Evolutionary conservation across 768 basidiomycete genomes (phyloP).

Genomic region (Hortiboletus campestris): DNA sequence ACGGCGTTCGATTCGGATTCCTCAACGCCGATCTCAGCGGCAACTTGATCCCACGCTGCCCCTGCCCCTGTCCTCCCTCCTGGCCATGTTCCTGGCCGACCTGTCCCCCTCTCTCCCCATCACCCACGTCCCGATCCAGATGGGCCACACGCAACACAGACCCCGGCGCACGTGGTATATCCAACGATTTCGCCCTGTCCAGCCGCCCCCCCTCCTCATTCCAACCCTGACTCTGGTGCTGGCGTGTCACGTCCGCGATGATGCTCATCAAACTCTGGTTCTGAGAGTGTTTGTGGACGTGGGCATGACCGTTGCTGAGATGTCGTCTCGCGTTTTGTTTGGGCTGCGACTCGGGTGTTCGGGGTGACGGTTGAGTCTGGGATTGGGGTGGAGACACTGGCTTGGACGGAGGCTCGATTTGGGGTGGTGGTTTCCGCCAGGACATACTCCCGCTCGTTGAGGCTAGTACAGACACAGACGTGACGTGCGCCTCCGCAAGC

Average conservation of each 20-base stretch:
- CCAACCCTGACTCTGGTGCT: conserved; percentile 31
- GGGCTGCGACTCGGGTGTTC: neutral
- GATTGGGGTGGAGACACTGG: neutral
- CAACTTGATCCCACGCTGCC: conserved; percentile 37
- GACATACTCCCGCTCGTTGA: neutral
- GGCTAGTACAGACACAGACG: neutral
- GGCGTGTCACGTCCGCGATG: conserved; percentile 56
- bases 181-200: conserved; percentile 19
- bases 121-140: neutral
- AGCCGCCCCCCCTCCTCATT: neutral
- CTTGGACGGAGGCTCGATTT: neutral
- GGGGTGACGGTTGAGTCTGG: neutral
- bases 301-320: conserved; percentile 14
- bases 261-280: conserved; percentile 60
- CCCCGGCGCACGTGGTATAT: conserved; percentile 22
- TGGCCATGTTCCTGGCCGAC: neutral
- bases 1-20: conserved; percentile 49
- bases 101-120: neutral
- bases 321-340: conserved; percentile 6
- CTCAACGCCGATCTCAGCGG: conserved; percentile 66
- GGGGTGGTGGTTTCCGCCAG: conserved; percentile 11
- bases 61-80: neutral
- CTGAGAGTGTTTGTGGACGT: conserved; percentile 1
- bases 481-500: neutral
- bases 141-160: conserved; percentile 4